Base-by-base conservation (phyloP, 176 grass and related monocot genomes). In the Carex cristatella region DNA sequence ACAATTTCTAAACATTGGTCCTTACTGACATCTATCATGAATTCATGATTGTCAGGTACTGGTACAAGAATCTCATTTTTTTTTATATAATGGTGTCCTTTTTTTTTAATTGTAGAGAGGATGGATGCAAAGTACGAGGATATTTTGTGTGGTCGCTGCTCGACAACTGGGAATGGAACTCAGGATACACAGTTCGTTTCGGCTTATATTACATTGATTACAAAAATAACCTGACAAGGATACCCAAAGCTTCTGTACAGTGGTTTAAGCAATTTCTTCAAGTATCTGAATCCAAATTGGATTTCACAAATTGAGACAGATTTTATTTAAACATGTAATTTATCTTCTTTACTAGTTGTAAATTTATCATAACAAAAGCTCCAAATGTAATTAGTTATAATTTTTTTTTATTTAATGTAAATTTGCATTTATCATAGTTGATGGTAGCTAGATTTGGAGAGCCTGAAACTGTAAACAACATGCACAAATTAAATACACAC, bases 91-190 rank as follows among this genome's bases (percentile, higher is more conserved):
- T 13, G 13, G 62, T 65, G 28, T 31, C 61, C 61, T 31, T 65
- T 80, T 10, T 67, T 37, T 10, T 69, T 16, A 38, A 62, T 70
- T 88, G 61, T 86, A 92, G 96, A 85, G 87, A 92, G 77, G 91
- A 99, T 85, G 87, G 91, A 15, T 95, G 96, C 79, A 88, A 94
- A 66, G 72, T 98, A 10, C 80, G 61, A 0, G 93, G 93, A 10
- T 94, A 94, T 83, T 98, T 98, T 10, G 85, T 92, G 3, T 94
- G 93, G 91, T 98, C 96, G 2, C 83, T 98, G 75, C 88, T 98
- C 0, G 95, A 98, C 57, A 95, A 95, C 81, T 95, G 93, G 96
- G 96, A 98, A 71, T 95, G 93, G 96, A 92, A 95, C 83, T 92
- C 90, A 28, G 91, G 93, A 82, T 95, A 98, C 87, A 98, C 88